phyloP scores from a whole-genome alignment of 2,329 filamentous ascomycete species.

The Emergomyces orientalis region DNA sequence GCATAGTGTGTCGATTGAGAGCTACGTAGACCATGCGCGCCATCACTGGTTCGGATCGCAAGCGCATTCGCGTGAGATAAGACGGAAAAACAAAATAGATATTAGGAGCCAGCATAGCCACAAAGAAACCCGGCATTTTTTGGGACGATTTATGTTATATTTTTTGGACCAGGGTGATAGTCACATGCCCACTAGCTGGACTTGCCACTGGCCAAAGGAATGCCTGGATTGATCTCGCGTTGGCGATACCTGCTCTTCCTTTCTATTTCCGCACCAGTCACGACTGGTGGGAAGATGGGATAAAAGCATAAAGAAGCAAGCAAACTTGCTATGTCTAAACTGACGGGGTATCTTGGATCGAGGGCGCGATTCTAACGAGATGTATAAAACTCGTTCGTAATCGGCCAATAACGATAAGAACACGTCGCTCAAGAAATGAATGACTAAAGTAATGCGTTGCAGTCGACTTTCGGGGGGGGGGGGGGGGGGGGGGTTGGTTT shows the following conservation, averaged over 20 bases:
- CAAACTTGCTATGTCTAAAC: conserved; percentile 7
- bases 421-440: conserved; percentile 8
- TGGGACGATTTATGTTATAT: background rate
- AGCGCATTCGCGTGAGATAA: background rate
- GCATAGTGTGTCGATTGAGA: background rate
- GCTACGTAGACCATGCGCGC: background rate
- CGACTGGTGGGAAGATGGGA: background rate
- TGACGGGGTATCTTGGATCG: conserved; percentile 9
- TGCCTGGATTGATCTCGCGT: background rate
- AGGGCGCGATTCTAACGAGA: background rate
- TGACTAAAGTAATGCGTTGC: conserved; percentile 4
- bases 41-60: background rate
- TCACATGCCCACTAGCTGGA: background rate
- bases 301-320: conserved; percentile 7
- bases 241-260: background rate
- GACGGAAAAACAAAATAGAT: background rate
- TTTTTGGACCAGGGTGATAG: background rate
- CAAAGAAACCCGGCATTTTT: background rate
- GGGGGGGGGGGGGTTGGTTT: background rate
- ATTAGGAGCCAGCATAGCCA: conserved; percentile 2
- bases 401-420: background rate
- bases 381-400: background rate
- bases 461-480: conserved; percentile 1
- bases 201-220: conserved; percentile 2
- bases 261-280: background rate